Base-by-base conservation (phyloP, 164 flowering plant genomes). In the Piper betle region DNA sequence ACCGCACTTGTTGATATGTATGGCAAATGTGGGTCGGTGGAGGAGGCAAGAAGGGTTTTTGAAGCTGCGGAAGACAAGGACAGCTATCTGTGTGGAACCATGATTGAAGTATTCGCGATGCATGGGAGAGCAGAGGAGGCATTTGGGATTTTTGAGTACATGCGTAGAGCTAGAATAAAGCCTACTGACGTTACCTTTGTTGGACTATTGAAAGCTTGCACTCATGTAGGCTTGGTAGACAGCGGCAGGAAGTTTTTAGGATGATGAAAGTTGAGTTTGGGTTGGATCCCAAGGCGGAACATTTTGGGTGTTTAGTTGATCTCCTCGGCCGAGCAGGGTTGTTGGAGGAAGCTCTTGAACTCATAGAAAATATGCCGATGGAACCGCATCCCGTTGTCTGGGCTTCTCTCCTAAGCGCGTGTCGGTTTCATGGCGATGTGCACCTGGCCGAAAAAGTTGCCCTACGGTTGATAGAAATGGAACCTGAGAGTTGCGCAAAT, bases 261-360 rank as follows among this genome's bases (percentile, higher is more conserved):
- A 59, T 62, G 62, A 71, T 71, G 69, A 74, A 42, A 6, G 42
- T 61, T 41, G 74, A 64, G n/a, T 74, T 57, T 62, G 66, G 67
- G 16, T 40, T 74, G 64, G 54, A 18, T 12, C 77, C 69, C 2
- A 62, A 67, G 64, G 55, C 68, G 39, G 71, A 71, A 46, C 77
- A 74, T 55, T 74, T 37, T 59, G 74, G 72, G 42, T 74, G 77
- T n/a, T 53, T 74, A 62, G 77, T 71, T 25, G 74, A 74, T 68
- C 72, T 74, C 37, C 67, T 73, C 9, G 72, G 74, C 39, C 71
- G 68, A 39, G 67, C 74, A 6, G 74, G 72, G 50, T 60, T 41
- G 41, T 55, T 71, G 39, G 61, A 60, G 15, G 66, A 74, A 56
- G 74, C 77, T 6, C 53, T 52, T 62, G 67, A 60, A 19, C 62